These are phyloP conservation scores for Oryza longistaminata DNA, from an alignment of 176 grass and related monocot species.

Conservation along the genomic window DNA sequence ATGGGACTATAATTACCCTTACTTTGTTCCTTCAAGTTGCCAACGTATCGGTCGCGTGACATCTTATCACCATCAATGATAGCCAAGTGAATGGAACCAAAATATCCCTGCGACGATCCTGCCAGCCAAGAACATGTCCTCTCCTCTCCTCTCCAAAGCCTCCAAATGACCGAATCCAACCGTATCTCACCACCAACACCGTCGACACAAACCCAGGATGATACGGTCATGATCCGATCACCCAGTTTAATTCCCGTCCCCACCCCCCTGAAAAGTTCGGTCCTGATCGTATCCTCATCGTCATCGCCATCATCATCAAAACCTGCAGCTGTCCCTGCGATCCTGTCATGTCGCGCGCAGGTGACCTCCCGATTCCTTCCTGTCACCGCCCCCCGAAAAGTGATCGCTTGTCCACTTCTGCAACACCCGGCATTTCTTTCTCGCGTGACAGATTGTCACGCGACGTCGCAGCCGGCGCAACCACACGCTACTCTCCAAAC, in stretches of 20 bases:
- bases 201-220: neutral
- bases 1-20: neutral
- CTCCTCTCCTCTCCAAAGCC: neutral
- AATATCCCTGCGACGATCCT: neutral
- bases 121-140: neutral
- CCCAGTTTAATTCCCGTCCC: neutral
- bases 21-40: neutral
- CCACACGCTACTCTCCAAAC: no score
- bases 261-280: neutral
- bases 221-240: conserved; percentile 5
- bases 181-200: neutral
- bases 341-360: neutral
- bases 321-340: neutral
- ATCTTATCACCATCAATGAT: neutral
- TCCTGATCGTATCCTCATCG: neutral
- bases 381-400: conserved; percentile 6
- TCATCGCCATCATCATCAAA: neutral
- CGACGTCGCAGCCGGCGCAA: neutral
- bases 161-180: neutral
- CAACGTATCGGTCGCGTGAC: neutral
- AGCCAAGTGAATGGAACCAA: neutral
- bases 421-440: neutral
- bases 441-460: neutral
- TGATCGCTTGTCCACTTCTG: conserved; percentile 26
- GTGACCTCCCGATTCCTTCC: neutral